phyloP scores from a whole-genome alignment of 2,329 filamentous ascomycete genomes.

The Penicillium paneum region DNA sequence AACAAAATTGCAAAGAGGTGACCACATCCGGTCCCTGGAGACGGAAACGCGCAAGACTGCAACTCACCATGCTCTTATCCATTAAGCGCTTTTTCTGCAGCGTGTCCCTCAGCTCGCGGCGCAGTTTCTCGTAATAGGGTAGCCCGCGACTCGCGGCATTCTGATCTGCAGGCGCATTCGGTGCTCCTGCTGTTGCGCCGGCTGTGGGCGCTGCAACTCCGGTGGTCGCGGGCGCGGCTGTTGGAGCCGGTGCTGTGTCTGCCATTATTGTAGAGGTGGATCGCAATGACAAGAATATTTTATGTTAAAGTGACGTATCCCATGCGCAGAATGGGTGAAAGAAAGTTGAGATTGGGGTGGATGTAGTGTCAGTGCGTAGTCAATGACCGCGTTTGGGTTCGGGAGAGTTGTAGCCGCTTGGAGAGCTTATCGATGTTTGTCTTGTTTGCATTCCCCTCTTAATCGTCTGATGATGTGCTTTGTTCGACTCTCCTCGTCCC shows the following conservation, averaged over 20 bases:
- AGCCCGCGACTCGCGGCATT: constrained; percentile 42
- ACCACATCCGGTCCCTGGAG: not conserved
- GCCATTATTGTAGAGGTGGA: constrained; percentile 30
- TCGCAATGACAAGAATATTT: not conserved
- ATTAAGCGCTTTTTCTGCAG: constrained; percentile 63
- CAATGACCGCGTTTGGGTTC: constrained; percentile 6
- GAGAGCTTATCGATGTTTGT: constrained; percentile 29
- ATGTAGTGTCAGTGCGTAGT: not conserved
- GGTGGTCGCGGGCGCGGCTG: constrained; percentile 20
- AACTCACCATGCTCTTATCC: constrained; percentile 58
- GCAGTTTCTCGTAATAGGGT: constrained; percentile 71
- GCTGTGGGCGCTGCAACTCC: constrained; percentile 19
- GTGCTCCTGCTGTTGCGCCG: constrained; percentile 19
- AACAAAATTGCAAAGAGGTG: not conserved
- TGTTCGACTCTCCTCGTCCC: not conserved
- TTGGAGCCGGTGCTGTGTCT: constrained; percentile 40
- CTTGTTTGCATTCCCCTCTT: constrained; percentile 32
- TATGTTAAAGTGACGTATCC: not conserved
- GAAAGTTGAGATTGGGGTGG: not conserved
- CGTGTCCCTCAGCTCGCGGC: constrained; percentile 64
- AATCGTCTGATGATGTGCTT: not conserved
- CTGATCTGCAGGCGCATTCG: constrained; percentile 27
- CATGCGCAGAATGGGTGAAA: not conserved
- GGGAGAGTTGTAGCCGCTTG: not conserved
- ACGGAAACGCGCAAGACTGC: not conserved